Base-by-base conservation (phyloP, 176 grass and related monocot species). In the Triticum urartu region DNA sequence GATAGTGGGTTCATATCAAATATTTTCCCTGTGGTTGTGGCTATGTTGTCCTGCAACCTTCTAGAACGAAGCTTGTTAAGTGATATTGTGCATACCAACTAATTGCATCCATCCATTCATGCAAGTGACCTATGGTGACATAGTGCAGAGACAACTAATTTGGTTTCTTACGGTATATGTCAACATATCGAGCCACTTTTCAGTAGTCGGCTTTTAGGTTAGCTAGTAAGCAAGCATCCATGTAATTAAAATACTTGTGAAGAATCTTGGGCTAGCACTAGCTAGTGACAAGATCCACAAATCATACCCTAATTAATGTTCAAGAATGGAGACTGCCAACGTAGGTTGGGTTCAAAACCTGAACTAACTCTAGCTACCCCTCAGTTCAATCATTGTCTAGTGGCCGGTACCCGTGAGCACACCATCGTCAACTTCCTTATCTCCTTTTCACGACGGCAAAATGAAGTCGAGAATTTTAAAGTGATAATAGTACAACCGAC, bases 301-400 rank as follows among this genome's bases (percentile, higher is more conserved):
- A 82, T 83, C 79, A 68, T 34, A 88, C 52, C 11, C 47, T 69
- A 82, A 77, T 87, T 54, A 73, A 74, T 74, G 9, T 58, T 77
- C 43, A 77, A 50, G 43, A 30, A 77, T 77, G 75, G 8, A 17
- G 47, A 9, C 22, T 77, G 26, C 74, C 28, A 77, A 77, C 26
- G 54, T 34, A 35, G 34, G 34, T 9, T 77, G 28, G 2, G 50
- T 77, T 77, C 47, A 34, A 77, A 48, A 58, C 52, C 59, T 54
- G 17, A 78, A 60, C 76, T 78, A 78, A 78, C 76, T 52, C 48
- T 61, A 62, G 59, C 15, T 9, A 35, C 33, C 30, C 0, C 25
- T 77, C 14, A 30, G 0, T 8, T 58, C 54, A 21, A 39, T 61
- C 28, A 17, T 68, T 75, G 15, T 68, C 84, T 9, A 75, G 58